Conservation (phyloP, 2,329 filamentous ascomycete species). For the Nigrospora osmanthi region DNA sequence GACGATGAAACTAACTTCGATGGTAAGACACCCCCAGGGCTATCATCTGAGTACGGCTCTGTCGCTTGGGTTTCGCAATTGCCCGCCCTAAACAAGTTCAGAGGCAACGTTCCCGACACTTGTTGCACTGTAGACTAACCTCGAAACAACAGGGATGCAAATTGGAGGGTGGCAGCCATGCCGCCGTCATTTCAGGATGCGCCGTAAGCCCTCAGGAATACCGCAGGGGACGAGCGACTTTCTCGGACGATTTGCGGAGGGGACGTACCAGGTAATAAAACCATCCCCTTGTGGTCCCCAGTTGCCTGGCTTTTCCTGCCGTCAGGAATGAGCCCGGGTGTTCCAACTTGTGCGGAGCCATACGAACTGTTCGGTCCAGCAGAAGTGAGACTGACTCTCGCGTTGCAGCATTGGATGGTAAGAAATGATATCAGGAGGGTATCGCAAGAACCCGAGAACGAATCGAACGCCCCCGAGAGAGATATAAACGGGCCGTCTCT, state of each 20-base stretch:
- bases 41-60: not conserved
- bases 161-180: too few species aligned
- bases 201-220: conserved; percentile 15
- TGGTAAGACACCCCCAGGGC: not conserved
- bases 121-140: too few species aligned
- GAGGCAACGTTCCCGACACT: too few species aligned
- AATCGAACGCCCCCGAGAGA: conserved; percentile 24
- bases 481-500: conserved; percentile 21
- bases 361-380: too few species aligned
- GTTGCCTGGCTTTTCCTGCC: too few species aligned
- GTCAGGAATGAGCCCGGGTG: too few species aligned
- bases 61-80: not conserved
- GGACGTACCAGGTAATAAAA: conserved; percentile 42
- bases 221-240: conserved; percentile 39
- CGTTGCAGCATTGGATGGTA: conserved; percentile 36
- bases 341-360: too few species aligned
- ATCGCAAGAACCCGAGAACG: conserved; percentile 23
- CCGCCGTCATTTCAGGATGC: not conserved
- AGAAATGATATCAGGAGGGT: conserved; percentile 26
- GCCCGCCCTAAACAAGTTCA: too few species aligned
- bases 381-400: too few species aligned
- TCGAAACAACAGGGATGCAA: too few species aligned
- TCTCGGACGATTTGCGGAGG: conserved; percentile 38
- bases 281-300: too few species aligned
- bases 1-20: not conserved